Evolutionary conservation across 257 asterid genomes (phyloP), one percentile per base, ranked within the genome.

Genomic region (Solanum etuberosum): DNA sequence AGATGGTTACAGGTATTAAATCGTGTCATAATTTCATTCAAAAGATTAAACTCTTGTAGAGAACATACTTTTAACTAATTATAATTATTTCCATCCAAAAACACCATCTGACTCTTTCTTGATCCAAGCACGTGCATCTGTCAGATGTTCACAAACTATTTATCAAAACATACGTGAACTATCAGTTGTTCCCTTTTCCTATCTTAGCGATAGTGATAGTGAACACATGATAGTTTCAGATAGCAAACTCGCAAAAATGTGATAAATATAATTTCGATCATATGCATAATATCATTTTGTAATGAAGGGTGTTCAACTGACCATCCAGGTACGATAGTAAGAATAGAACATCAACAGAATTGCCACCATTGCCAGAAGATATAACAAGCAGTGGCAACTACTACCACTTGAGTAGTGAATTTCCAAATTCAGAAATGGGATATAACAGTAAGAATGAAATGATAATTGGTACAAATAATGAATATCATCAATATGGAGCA

Each of bases 361-460:
- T 96, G 88, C 99, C 99, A 18, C 99, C 99, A 5, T 77, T 96
- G 89, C 99, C 99, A 13, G 98, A 98, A 34, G 99, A 96, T 25
- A 96, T 96, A 31, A 96, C 96, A 32, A 92, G 93, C 83, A 91
- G 78, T 8, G 23, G 94, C 91, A 90, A 90, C 87, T 87, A 42
- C 70, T 86, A 70, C 29, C 34, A 72, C 84, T 72, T 31, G 15
- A 40, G 29, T 18, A 16, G 21, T 11, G 68, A 48, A 81, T 43
- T 80, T 80, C 65, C 84, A 78, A 90, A 92, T 73, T 93, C 98
- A 51, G 98, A 94, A 31, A 88, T 86, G 94, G 98, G 98, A 10
- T 90, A 92, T n/a, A 95, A 93, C 59, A 43, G 14, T 20, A 43
- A 14, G 85, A 31, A 81, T 31, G 85, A 81, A 16, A 31, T 81